Conservation (phyloP, 768 basidiomycete species). For the Kwoniella sp. region DNA sequence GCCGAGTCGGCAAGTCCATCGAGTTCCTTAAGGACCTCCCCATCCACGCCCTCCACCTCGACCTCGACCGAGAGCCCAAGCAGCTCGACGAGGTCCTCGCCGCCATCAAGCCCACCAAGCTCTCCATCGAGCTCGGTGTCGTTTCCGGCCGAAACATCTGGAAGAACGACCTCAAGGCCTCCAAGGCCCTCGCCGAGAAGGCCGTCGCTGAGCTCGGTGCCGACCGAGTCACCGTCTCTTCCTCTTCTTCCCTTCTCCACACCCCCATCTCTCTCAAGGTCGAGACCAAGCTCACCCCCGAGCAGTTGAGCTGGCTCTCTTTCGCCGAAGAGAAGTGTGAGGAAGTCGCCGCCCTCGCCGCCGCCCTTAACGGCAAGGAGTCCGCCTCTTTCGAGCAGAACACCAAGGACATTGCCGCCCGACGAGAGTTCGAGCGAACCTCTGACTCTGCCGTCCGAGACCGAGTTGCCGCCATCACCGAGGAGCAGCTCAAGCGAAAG, state of each 20-base stretch:
- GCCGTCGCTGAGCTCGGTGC: conserved; percentile 79
- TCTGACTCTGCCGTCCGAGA: conserved; percentile 94
- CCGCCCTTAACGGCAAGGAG: conserved; percentile 80
- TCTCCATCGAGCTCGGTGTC: conserved; percentile 86
- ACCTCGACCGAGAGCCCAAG: conserved; percentile 86
- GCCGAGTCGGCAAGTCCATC: conserved; percentile 90
- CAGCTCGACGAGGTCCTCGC: conserved; percentile 81
- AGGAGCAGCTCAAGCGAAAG: conserved; percentile 81
- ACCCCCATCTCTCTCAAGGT: conserved; percentile 92
- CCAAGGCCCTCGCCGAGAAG: conserved; percentile 79
- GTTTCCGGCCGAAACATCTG: conserved; percentile 99
- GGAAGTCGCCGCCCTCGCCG: conserved; percentile 85
- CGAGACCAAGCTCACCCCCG: conserved; percentile 82
- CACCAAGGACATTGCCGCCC: conserved; percentile 84
- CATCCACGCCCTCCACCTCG: conserved; percentile 90
- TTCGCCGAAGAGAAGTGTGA: conserved; percentile 94
- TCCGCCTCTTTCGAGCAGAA: conserved; percentile 81
- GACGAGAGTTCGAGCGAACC: conserved; percentile 88
- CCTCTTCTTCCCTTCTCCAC: conserved; percentile 97
- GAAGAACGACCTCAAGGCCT: conserved; percentile 89
- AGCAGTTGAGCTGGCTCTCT: conserved; percentile 97
- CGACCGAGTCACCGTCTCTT: conserved; percentile 83
- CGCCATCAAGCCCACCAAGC: conserved; percentile 78
- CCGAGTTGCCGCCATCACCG: conserved; percentile 88
- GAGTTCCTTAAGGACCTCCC: conserved; percentile 88